Base-by-base conservation (phyloP, 2,329 filamentous ascomycete species). In the Magnaporthiopsis incrustans region DNA sequence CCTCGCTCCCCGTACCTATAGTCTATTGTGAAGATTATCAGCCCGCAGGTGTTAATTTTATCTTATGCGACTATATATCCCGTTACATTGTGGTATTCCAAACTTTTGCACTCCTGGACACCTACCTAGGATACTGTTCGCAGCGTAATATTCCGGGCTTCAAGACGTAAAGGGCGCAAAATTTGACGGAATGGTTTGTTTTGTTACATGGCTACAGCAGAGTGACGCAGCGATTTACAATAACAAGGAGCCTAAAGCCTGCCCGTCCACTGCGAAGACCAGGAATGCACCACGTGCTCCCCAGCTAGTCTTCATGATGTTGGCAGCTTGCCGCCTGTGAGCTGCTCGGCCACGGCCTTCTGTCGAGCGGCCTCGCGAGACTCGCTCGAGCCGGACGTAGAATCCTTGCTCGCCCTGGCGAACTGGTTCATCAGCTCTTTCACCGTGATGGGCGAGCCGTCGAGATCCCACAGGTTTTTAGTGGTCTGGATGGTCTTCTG, bases 281-380 rank as follows among this genome's bases (percentile, higher is more conserved):
- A 53, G 44, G n/a, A 22, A 25, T 53, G 44, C 22, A 53, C 22
- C 44, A 8, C 44, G 22, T 53, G 44, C 44, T 53, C 44, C 44
- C 44, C 6, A 11, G n/a, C 7, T 53, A 10, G 44, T 53, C 18
- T 10, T 53, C 22, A n/a, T n/a, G 18, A 53, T n/a, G 22, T 56
- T 2, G 66, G 77, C 76, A 85, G 79, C 75, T 83, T 85, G 66
- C 84, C 83, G 63, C 84, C 84, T 27, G 84, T 86, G 66, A 87
- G 76, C 73, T 85, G 82, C 72, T 86, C 84, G 3, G 84, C 79
- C 64, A 86, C 80, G 61, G 72, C 76, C 76, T 82, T 84, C 72
- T 76, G 83, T 65, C 83, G 75, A 73, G 77, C 77, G 25, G 77
- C 75, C 26, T 82, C 83, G 66, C 78, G 77, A 64, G 77, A 76